A percentile compares a stretch with the other conserved stretches of the same genome.
These are phyloP conservation scores for Fragaria ananassa DNA, from an alignment of 306 rosid species.

Conservation along the genomic window DNA sequence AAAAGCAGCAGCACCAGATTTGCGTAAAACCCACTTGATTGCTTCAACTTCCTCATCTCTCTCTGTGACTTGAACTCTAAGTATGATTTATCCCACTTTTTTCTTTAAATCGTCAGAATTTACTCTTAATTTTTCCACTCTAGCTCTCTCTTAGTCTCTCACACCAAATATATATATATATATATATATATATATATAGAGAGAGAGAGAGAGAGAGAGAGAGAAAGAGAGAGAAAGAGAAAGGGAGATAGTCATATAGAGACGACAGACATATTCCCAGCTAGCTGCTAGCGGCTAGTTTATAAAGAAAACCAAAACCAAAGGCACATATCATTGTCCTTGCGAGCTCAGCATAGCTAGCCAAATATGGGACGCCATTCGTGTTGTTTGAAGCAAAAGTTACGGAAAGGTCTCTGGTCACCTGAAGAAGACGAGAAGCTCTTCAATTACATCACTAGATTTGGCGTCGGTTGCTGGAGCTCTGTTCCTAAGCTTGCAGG, in stretches of 20 bases:
- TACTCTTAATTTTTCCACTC: conserved; percentile 38
- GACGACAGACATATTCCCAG: conserved; percentile 34
- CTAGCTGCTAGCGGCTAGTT: conserved; percentile 16
- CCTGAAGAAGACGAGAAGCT: conserved; percentile 96
- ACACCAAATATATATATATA: conserved; percentile 21
- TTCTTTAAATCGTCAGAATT: conserved; percentile 53
- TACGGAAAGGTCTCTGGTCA: conserved; percentile 91
- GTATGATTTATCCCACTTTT: conserved; percentile 51
- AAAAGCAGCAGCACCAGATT: conserved; percentile 69
- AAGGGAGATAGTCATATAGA: background rate
- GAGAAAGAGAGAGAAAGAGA: background rate
- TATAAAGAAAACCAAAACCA: conserved; percentile 4
- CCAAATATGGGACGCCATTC: conserved; percentile 82
- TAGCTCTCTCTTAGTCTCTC: conserved; percentile 8
- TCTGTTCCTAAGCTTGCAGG: conserved; percentile 94
- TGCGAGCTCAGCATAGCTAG: background rate
- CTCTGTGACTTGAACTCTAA: conserved; percentile 71
- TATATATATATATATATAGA: no score
- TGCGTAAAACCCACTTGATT: conserved; percentile 97
- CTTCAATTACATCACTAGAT: conserved; percentile 76
- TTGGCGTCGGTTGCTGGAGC: conserved; percentile 97
- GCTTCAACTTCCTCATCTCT: conserved; percentile 59
- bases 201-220: background rate
- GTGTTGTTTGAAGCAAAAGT: conserved; percentile 67
- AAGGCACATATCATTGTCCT: conserved; percentile 30